phyloP scores from a whole-genome alignment of 352 stramenopile species.

The Phytophthora kernoviae region DNA sequence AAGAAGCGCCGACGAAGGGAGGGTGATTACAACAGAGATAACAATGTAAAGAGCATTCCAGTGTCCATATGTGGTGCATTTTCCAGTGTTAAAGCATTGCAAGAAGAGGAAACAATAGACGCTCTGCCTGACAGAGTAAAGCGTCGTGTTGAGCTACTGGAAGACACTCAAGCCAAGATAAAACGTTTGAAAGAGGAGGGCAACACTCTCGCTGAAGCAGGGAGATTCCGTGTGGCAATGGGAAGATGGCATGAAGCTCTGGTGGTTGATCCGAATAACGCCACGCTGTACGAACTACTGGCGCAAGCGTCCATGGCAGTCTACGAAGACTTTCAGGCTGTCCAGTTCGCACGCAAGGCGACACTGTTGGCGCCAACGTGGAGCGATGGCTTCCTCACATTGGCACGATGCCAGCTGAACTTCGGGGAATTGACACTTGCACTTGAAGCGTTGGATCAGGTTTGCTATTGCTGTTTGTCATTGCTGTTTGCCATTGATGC shows the following conservation, averaged over 20 bases:
- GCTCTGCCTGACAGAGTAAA: not conserved
- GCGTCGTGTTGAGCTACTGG: constrained; percentile 43
- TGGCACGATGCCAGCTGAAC: constrained; percentile 76
- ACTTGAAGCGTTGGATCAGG: constrained; percentile 49
- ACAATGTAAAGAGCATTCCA: not conserved
- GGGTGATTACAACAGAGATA: constrained; percentile 1
- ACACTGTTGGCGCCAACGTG: constrained; percentile 58
- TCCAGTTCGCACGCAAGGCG: constrained; percentile 67
- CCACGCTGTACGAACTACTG: constrained; percentile 66
- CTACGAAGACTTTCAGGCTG: constrained; percentile 76
- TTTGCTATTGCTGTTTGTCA: not conserved
- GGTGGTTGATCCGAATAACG: constrained; percentile 45
- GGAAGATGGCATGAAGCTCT: constrained; percentile 69
- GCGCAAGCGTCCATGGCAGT: constrained; percentile 75
- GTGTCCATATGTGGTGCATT: constrained; percentile 6
- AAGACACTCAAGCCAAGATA: constrained; percentile 59
- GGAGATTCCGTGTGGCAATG: constrained; percentile 67
- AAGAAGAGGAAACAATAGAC: constrained; percentile 3
- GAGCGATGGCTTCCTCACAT: constrained; percentile 72
- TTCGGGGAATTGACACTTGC: constrained; percentile 82
- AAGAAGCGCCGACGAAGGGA: constrained; percentile 40
- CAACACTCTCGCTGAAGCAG: constrained; percentile 75
- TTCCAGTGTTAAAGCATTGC: constrained; percentile 6
- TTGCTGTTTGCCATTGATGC: too few species aligned
- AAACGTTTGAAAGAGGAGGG: constrained; percentile 77